phyloP scores from a whole-genome alignment of 768 basidiomycete genomes.

The Auricularia auricula-judae region DNA sequence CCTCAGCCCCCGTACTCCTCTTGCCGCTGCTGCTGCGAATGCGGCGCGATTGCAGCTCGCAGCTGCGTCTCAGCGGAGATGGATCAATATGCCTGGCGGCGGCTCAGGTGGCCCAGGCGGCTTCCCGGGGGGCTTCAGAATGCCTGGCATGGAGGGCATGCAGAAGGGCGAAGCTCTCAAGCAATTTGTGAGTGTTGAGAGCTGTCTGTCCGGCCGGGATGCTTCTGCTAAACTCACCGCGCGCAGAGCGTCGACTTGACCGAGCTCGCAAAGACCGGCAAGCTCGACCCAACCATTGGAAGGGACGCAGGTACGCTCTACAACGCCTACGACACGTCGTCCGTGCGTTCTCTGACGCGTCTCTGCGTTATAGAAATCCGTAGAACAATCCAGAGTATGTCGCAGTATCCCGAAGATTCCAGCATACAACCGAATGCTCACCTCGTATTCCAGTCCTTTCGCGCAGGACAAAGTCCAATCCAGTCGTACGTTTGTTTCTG shows the following conservation, averaged over 20 bases:
- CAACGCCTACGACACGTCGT: neutral
- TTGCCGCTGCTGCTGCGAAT: too few species aligned
- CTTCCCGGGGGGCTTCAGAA: slow-evolving; percentile 1
- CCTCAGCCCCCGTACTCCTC: too few species aligned
- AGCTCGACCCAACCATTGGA: slow-evolving; percentile 85
- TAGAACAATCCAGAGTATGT: slow-evolving; percentile 69
- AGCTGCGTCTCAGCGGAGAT: too few species aligned
- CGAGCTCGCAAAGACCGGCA: slow-evolving; percentile 70
- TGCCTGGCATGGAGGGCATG: slow-evolving; percentile 4
- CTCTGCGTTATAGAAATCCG: slow-evolving; percentile 51
- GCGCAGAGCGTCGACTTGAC: slow-evolving; percentile 72
- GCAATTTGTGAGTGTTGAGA: slow-evolving; percentile 49
- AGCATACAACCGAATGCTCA: neutral
- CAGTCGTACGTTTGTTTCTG: slow-evolving; percentile 45
- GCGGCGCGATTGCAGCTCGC: too few species aligned
- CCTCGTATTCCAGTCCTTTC: slow-evolving; percentile 49
- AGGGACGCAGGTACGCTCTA: slow-evolving; percentile 57
- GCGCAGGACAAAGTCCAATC: slow-evolving; percentile 84
- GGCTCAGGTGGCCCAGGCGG: neutral
- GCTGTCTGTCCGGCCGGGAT: neutral
- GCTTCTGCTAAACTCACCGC: neutral
- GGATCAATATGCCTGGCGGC: neutral
- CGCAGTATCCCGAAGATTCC: neutral
- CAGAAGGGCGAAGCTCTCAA: slow-evolving; percentile 79
- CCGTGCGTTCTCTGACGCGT: slow-evolving; percentile 3